These are phyloP conservation scores for Thelonectria olida DNA, from an alignment of 2,329 filamentous ascomycete species.

Conservation along the genomic window DNA sequence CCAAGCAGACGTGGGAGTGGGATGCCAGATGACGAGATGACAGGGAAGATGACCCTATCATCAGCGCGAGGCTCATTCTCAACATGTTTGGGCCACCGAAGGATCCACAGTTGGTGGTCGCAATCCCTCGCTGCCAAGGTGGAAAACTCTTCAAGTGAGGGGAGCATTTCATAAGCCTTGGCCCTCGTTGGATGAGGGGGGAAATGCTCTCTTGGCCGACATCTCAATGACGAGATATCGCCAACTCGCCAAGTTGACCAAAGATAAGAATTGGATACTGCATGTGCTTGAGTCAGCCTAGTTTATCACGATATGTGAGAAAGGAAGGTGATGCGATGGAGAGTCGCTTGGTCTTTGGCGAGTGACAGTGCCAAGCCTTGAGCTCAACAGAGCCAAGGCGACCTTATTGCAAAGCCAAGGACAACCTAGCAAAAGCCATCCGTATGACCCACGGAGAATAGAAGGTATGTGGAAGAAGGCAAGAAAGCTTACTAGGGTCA, in stretches of 20 bases:
- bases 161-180: not conserved
- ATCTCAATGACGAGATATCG: not conserved
- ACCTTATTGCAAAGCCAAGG: constrained; percentile 13
- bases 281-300: not conserved
- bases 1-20: not conserved
- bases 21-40: constrained; percentile 1
- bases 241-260: not conserved
- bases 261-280: not conserved
- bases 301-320: not conserved
- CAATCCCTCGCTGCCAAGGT: not conserved
- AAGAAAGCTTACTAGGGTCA: not conserved
- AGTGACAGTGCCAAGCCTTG: constrained; percentile 3
- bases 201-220: not conserved
- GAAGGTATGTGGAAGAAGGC: not conserved
- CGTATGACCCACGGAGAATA: not conserved
- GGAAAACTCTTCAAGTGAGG: not conserved
- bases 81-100: constrained; percentile 1
- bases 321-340: too few relatives aligned
- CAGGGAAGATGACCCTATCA: constrained; percentile 9
- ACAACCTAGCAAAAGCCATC: constrained; percentile 3
- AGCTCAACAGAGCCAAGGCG: constrained; percentile 4
- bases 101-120: not conserved
- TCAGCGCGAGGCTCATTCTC: not conserved
- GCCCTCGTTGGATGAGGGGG: not conserved
- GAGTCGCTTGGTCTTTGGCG: not conserved